These are phyloP conservation scores for Amanita rubescens DNA, from an alignment of 768 basidiomycete genomes.

Conservation along the genomic window DNA sequence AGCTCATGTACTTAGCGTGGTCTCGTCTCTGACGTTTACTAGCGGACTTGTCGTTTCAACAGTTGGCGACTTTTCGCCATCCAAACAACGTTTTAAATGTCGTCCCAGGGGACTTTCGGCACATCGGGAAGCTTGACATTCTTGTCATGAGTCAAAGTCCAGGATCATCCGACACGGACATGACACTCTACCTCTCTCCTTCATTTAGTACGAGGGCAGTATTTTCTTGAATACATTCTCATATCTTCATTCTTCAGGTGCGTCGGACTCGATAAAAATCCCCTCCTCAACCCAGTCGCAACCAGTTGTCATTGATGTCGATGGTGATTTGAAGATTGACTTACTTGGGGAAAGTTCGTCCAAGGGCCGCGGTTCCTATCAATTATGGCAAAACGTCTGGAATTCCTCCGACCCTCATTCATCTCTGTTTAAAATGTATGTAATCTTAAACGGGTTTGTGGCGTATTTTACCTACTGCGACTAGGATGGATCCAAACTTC, in stretches of 20 bases:
- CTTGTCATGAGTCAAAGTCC: conserved; percentile 73
- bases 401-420: conserved; percentile 45
- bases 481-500: conserved; percentile 54
- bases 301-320: conserved; percentile 79
- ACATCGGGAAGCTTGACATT: conserved; percentile 85
- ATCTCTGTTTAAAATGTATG: conserved; percentile 64
- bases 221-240: neutral
- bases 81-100: conserved; percentile 62
- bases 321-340: conserved; percentile 88
- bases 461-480: neutral
- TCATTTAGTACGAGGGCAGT: conserved; percentile 47
- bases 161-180: conserved; percentile 43
- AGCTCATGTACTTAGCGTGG: conserved; percentile 11
- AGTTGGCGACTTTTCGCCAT: conserved; percentile 47
- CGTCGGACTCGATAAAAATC: conserved; percentile 37
- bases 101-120: conserved; percentile 89
- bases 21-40: neutral
- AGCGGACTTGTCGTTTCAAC: conserved; percentile 56
- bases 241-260: conserved; percentile 22
- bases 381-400: conserved; percentile 81
- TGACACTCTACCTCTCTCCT: conserved; percentile 65
- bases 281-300: conserved; percentile 67
- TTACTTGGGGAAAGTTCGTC: conserved; percentile 53
- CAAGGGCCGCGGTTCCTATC: conserved; percentile 33
- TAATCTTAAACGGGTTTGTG: neutral